phyloP scores from a whole-genome alignment of 176 grass and related monocot species.

The Triticum urartu region DNA sequence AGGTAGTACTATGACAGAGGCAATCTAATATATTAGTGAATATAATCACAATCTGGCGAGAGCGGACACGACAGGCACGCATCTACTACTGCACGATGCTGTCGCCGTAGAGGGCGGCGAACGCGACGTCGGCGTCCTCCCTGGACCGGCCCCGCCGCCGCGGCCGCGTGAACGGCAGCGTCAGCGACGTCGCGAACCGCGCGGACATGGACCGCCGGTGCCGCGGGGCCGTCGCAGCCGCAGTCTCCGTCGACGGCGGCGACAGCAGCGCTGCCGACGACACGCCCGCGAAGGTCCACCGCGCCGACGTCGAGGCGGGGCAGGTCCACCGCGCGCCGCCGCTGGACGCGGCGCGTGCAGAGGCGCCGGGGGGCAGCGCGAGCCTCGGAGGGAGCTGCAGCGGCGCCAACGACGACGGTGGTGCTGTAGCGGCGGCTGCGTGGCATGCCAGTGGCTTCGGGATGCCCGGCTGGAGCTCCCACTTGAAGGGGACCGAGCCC shows the following conservation, averaged over 20 bases:
- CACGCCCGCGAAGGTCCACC: background rate
- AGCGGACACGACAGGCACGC: background rate
- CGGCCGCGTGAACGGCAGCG: constrained; percentile 15
- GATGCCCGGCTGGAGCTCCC: constrained; percentile 51
- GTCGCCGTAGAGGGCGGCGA: constrained; percentile 27
- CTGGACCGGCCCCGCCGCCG: constrained; percentile 13
- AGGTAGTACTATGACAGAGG: background rate
- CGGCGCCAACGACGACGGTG: background rate
- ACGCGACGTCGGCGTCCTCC: constrained; percentile 22
- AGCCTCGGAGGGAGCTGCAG: constrained; percentile 24
- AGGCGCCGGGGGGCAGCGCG: constrained; percentile 9
- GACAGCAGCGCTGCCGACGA: background rate
- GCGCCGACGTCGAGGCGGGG: background rate
- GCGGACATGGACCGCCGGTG: constrained; percentile 44
- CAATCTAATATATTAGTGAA: background rate
- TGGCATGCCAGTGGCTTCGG: background rate
- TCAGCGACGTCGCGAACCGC: constrained; percentile 40
- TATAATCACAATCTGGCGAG: background rate
- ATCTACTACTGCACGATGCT: background rate
- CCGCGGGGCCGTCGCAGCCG: background rate
- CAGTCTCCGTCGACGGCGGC: background rate
- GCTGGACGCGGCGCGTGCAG: background rate
- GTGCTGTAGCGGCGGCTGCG: background rate
- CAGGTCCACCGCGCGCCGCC: background rate
- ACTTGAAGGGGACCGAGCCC: constrained; percentile 34